Percentiles rank a stretch among this genome's conserved stretches.
These are phyloP conservation scores for Rutstroemia sp. DNA, from an alignment of 2,329 filamentous ascomycete species.

Conservation along the genomic window DNA sequence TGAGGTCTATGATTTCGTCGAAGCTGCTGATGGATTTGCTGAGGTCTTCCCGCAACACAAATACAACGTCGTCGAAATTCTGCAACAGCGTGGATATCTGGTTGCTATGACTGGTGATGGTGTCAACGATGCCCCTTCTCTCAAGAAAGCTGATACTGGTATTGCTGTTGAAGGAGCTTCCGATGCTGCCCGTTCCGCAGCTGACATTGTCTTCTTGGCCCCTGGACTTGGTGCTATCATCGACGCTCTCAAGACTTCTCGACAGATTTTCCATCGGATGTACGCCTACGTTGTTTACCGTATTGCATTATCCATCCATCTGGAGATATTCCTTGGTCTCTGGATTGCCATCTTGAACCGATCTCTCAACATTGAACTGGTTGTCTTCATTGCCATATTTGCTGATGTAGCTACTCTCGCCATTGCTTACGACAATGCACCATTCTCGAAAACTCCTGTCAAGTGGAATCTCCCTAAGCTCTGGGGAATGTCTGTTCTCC, in stretches of 20 bases:
- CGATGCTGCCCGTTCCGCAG: constrained; percentile 82
- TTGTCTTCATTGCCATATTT: constrained; percentile 93
- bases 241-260: constrained; percentile 84
- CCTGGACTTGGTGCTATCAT: constrained; percentile 89
- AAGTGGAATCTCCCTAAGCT: constrained; percentile 95
- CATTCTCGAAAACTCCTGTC: constrained; percentile 76
- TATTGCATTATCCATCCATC: constrained; percentile 84
- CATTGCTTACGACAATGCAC: constrained; percentile 89
- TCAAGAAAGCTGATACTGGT: constrained; percentile 95
- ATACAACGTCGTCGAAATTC: constrained; percentile 88
- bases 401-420: constrained; percentile 87
- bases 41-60: constrained; percentile 95
- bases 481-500: constrained; percentile 84
- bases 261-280: constrained; percentile 96
- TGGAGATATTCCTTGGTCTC: constrained; percentile 85
- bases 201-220: constrained; percentile 90
- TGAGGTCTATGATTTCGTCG: constrained; percentile 91
- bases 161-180: constrained; percentile 91
- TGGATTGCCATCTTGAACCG: constrained; percentile 87
- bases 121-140: constrained; percentile 86
- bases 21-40: constrained; percentile 90
- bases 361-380: constrained; percentile 75
- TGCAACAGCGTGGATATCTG: constrained; percentile 87
- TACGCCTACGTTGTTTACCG: constrained; percentile 94
- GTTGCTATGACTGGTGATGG: constrained; percentile 96